These are phyloP conservation scores for Primulina huaijiensis DNA, from an alignment of 257 asterid genomes.

Conservation along the genomic window DNA sequence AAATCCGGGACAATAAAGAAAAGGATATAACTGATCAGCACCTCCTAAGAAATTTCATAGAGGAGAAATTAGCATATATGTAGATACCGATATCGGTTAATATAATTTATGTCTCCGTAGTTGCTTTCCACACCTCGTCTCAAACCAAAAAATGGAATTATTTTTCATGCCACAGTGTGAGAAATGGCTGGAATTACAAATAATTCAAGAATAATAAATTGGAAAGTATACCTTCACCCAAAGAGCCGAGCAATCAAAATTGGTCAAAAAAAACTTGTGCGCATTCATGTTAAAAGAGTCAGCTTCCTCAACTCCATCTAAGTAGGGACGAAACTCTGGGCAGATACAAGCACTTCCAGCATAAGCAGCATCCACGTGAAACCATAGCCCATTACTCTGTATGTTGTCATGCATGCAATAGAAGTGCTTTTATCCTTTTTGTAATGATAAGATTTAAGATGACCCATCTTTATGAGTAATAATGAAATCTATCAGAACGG, in stretches of 20 bases:
- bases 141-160: not conserved
- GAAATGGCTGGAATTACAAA: conserved; percentile 2
- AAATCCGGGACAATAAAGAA: not conserved
- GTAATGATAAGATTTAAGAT: not conserved
- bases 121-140: not conserved
- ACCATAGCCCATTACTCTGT: conserved; percentile 77
- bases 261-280: conserved; percentile 93
- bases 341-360: conserved; percentile 99
- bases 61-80: too few species aligned
- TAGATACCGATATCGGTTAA: too few species aligned
- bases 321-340: conserved; percentile 72
- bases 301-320: conserved; percentile 81
- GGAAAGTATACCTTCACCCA: conserved; percentile 81
- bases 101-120: not conserved
- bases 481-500: not conserved
- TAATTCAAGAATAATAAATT: conserved; percentile 16
- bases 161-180: not conserved
- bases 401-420: conserved; percentile 25
- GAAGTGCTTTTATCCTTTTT: conserved; percentile 12
- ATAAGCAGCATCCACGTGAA: conserved; percentile 97
- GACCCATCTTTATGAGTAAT: conserved; percentile 4
- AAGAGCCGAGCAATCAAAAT: conserved; percentile 91
- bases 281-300: conserved; percentile 92
- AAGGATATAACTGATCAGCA: too few species aligned
- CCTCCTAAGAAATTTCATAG: too few species aligned